Evolutionary conservation across 352 stramenopile species (phyloP).

Genomic region (Globisporangium spiculum): DNA sequence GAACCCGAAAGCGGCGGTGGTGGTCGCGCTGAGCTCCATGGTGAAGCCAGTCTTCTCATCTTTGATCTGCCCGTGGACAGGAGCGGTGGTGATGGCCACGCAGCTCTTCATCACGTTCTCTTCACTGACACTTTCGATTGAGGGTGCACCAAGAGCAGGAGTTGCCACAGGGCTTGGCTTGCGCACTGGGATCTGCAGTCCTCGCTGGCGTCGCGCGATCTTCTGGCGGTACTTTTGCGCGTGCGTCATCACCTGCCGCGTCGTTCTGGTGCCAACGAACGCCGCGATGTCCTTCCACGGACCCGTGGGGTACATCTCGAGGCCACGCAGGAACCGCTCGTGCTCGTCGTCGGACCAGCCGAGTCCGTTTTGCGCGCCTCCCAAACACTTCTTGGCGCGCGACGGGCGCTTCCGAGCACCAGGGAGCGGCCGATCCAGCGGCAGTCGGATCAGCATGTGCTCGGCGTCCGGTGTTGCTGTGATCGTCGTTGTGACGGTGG

Average conservation of each 20-base stretch:
- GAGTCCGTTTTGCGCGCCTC: neutral
- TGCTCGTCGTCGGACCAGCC: neutral
- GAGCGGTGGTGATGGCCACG: neutral
- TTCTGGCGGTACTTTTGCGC: slow-evolving; percentile 39
- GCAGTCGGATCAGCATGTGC: too few relatives aligned
- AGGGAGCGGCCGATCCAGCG: too few relatives aligned
- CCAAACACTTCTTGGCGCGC: neutral
- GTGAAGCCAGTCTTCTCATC: neutral
- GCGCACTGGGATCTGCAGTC: too few relatives aligned
- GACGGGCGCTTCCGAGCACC: neutral
- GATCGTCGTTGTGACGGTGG: neutral
- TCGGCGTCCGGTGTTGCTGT: neutral
- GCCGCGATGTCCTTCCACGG: too few relatives aligned
- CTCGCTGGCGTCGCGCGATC: slow-evolving; percentile 19
- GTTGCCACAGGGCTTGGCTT: too few relatives aligned
- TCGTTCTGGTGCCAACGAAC: slow-evolving; percentile 4
- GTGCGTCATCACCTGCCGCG: slow-evolving; percentile 34
- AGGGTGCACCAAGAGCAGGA: too few relatives aligned
- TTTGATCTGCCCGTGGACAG: neutral
- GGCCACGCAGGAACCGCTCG: neutral
- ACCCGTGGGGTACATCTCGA: neutral
- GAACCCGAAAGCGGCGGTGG: neutral
- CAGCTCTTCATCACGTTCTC: too few relatives aligned
- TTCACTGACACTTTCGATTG: too few relatives aligned
- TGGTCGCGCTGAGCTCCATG: too few relatives aligned